Evolutionary conservation across 805 yeast species (phyloP).

Genomic region (Candida sphagnicola): DNA sequence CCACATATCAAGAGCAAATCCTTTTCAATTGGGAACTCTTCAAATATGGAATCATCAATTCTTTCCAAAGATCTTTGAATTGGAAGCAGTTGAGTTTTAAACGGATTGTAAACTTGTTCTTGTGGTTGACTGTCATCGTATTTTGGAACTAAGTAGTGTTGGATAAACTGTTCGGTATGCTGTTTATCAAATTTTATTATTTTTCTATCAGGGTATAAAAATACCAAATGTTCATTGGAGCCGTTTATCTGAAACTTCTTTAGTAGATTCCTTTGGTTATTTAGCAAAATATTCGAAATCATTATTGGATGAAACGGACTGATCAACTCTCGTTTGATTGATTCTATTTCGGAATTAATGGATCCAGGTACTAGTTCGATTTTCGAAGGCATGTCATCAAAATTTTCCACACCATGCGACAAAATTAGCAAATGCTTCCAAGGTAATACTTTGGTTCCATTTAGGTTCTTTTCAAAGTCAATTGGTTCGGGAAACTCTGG

Average conservation of each 20-base stretch:
- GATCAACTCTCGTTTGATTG: slow-evolving; percentile 24
- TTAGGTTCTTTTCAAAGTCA: slow-evolving; percentile 34
- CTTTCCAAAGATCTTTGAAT: not conserved
- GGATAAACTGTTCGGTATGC: slow-evolving; percentile 34
- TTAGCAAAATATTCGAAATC: slow-evolving; percentile 42
- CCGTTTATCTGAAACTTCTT: slow-evolving; percentile 3
- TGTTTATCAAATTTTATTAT: slow-evolving; percentile 31
- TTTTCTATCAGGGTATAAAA: slow-evolving; percentile 54
- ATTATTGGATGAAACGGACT: slow-evolving; percentile 48
- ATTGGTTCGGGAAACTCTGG: slow-evolving; percentile 44
- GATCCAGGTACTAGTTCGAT: slow-evolving; percentile 47
- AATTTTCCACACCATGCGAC: slow-evolving; percentile 37
- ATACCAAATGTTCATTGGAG: slow-evolving; percentile 22
- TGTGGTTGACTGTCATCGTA: slow-evolving; percentile 10
- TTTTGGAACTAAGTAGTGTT: slow-evolving; percentile 36
- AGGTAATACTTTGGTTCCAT: slow-evolving; percentile 45
- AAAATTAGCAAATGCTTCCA: slow-evolving; percentile 56
- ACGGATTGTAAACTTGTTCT: slow-evolving; percentile 22
- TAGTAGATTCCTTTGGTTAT: slow-evolving; percentile 8
- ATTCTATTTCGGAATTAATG: slow-evolving; percentile 37
- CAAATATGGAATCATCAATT: not conserved
- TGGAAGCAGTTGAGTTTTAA: slow-evolving; percentile 6
- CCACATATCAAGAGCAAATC: slow-evolving; percentile 60
- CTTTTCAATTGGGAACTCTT: slow-evolving; percentile 8
- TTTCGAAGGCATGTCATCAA: slow-evolving; percentile 43